These are phyloP conservation scores for Artemisia tridentata DNA, from an alignment of 129 eudicot genomes.

Conservation along the genomic window DNA sequence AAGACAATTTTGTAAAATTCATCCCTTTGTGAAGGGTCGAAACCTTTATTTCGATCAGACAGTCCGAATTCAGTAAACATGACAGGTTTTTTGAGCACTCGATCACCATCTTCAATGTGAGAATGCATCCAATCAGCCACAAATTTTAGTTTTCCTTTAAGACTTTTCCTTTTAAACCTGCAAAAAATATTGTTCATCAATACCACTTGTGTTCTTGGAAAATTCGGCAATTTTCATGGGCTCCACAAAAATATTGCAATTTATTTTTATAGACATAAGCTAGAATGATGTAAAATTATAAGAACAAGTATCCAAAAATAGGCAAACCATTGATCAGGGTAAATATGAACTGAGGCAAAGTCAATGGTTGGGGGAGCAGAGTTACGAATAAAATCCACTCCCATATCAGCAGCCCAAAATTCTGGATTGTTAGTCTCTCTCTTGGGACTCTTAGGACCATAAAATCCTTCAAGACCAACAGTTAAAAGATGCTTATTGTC, in stretches of 20 bases:
- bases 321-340: slow-evolving; percentile 91
- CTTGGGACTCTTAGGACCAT: slow-evolving; percentile 82
- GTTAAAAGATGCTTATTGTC: slow-evolving; percentile 84
- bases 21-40: slow-evolving; percentile 64
- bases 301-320: slow-evolving; percentile 17
- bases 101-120: slow-evolving; percentile 89
- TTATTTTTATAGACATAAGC: neutral
- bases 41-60: slow-evolving; percentile 63
- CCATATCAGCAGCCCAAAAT: slow-evolving; percentile 79
- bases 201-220: no score
- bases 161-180: slow-evolving; percentile 63
- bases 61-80: slow-evolving; percentile 87
- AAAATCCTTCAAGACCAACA: slow-evolving; percentile 88
- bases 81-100: slow-evolving; percentile 70
- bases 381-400: slow-evolving; percentile 91
- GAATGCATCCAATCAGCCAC: slow-evolving; percentile 79
- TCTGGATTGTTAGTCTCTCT: slow-evolving; percentile 64
- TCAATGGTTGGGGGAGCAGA: slow-evolving; percentile 71
- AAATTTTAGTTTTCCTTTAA: slow-evolving; percentile 62
- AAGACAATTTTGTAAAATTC: slow-evolving; percentile 55
- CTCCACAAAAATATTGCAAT: neutral
- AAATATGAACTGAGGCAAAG: slow-evolving; percentile 93
- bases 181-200: neutral
- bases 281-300: slow-evolving; percentile 1
- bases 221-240: no score